Percentiles rank a stretch among this genome's conserved stretches.
phyloP scores from a whole-genome alignment of 306 rosid genomes.

The Sindora glabra region DNA sequence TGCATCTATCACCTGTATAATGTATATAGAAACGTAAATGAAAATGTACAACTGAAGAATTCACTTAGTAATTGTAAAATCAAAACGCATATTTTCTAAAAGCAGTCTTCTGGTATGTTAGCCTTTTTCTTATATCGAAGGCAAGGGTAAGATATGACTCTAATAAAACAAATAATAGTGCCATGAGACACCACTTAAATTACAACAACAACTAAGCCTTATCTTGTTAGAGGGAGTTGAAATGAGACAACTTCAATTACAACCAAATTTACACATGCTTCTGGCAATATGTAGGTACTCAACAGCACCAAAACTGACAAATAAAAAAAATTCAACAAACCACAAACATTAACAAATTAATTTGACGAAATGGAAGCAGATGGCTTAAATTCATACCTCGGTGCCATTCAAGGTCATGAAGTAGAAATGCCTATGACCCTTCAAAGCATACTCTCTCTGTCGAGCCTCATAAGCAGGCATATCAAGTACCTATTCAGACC shows the following conservation, averaged over 20 bases:
- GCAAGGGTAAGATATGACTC: background rate
- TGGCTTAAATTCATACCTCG: conserved; percentile 54
- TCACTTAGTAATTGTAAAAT: background rate
- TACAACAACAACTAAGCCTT: background rate
- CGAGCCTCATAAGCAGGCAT: conserved; percentile 78
- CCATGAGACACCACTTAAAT: background rate
- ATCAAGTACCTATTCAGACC: conserved; percentile 76
- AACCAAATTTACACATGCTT: background rate
- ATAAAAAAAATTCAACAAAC: too few relatives aligned
- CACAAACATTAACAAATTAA: background rate
- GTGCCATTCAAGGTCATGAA: conserved; percentile 96
- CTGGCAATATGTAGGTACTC: background rate
- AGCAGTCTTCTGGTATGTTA: background rate
- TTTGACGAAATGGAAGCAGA: background rate
- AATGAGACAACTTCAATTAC: background rate
- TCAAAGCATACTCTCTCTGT: conserved; percentile 84
- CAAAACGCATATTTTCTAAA: background rate
- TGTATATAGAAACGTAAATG: conserved; percentile 19
- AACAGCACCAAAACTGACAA: background rate
- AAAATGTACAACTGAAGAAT: background rate
- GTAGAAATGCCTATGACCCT: conserved; percentile 96
- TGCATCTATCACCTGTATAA: conserved; percentile 95
- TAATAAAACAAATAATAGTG: too few relatives aligned
- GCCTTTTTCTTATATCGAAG: background rate
- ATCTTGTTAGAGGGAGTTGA: too few relatives aligned